Base-by-base conservation (phyloP, 805 yeast species). In the Barnettozyma pratensis region DNA sequence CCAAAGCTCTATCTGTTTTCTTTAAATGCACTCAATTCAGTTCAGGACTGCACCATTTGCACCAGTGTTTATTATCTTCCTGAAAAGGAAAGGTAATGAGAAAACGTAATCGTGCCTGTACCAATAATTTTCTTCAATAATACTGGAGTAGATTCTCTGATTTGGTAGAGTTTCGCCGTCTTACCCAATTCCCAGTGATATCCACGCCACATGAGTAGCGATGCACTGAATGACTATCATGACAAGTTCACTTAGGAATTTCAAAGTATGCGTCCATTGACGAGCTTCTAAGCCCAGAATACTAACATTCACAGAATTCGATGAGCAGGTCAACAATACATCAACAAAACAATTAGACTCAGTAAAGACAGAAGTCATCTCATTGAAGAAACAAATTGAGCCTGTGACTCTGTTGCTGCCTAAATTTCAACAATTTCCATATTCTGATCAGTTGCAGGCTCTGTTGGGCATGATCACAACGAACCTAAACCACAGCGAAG, bases 351-450 rank as follows among this genome's bases (percentile, higher is more conserved):
- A 39, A 7, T 12, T n/a, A 27, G 35, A 29, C 6, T 11, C 8
- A 35, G 1, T 39, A 7, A 30, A 28, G n/a, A 12, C 27, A n/a
- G 38, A 45, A 19, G 8, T 29, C 6, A 11, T 49, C 12, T 14
- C 12, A 8, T 41, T 60, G 8, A 51, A 53, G 40, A 40, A 41
- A 7, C 42, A 51, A 10, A 42, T 60, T 3, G 58, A 53, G 28
- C 31, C 45, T 9, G 43, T 56, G 2, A 40, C 54, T 0, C 62
- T 59, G 38, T 12, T 52, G 4, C 45, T 60, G 3, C 62, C 63
- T 3, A 39, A 42, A 5, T 57, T 59, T 40, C 60, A 58, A 31
- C 57, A 53, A 34, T 50, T 52, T 4, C 42, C 56, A 0, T 60
- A 59, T 39, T 53, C 59, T 5, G 54, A 52, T 8, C 50, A 53